Evolutionary conservation across 2,329 filamentous ascomycete species (phyloP), one percentile per base, ranked within the genome.

Genomic region (Cladosporium sp.): DNA sequence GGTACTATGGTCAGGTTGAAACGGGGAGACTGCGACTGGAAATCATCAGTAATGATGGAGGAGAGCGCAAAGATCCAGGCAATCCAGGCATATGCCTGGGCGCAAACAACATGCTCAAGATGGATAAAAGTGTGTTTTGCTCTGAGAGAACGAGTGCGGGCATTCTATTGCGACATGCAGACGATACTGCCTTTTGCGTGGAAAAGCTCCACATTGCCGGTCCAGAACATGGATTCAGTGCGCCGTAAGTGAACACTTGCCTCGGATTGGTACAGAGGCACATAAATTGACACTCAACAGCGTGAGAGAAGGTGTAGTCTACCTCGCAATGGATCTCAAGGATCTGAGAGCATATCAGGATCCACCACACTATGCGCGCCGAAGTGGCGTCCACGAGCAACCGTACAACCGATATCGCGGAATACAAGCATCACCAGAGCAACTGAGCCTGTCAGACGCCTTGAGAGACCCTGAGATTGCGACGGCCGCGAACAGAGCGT

Each of bases 301-400:
- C 55, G 87, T 96, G 54, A 87, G 93, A 73, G 89, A 96, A 80
- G 93, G 94, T 44, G 87, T 97, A 81, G 83, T 97, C 1, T 97
- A 97, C 68, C 82, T 97, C 25, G 84, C 90, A 45, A 96, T 97
- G 92, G 83, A 85, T 39, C 83, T 86, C 36, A 86, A 95, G 64
- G 87, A 94, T 60, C 77, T 94, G 1, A 75, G 94, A 42, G 82
- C 68, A 28, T 70, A 71, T 53, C 64, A 69, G 51, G 68, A 70
- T 47, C 67, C 68, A 19, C 68, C 68, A 20, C 53, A 56, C 19
- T 60, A 65, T 50, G 45, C 44, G 13, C 40, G 40, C 15, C 44
- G 44, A 20, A 50, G 58, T 25, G 65, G 64, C 19, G 55, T 67
- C 12, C 61, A 67, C 28, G 64, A 57, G 20, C 64, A 66, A 19